Conservation (phyloP, 345 rosid species). For the Clausena lansium region DNA sequence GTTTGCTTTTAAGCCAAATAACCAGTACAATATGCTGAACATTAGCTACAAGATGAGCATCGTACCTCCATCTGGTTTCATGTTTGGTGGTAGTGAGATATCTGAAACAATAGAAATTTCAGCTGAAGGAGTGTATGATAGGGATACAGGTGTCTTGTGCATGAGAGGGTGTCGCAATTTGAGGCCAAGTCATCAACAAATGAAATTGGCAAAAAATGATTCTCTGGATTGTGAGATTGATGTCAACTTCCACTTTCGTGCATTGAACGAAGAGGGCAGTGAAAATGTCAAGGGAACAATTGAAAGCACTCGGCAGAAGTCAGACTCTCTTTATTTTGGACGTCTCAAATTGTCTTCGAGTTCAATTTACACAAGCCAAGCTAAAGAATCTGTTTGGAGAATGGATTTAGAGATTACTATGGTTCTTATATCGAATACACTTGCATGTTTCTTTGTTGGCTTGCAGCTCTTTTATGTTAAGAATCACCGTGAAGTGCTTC, state of each 20-base stretch:
- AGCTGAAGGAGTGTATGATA: conserved; percentile 77
- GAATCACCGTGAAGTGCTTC: conserved; percentile 64
- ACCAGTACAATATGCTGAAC: conserved; percentile 41
- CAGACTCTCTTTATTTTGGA: conserved; percentile 63
- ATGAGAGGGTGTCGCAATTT: conserved; percentile 76
- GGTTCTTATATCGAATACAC: conserved; percentile 71
- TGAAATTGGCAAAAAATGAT: conserved; percentile 17
- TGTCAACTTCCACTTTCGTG: conserved; percentile 54
- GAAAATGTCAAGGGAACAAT: conserved; percentile 63
- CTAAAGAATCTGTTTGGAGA: conserved; percentile 76
- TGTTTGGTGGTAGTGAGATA: conserved; percentile 19
- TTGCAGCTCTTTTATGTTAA: conserved; percentile 75
- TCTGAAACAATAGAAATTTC: conserved; percentile 42
- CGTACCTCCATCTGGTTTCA: conserved; percentile 17
- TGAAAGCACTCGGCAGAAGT: conserved; percentile 55
- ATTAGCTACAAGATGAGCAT: conserved; percentile 65
- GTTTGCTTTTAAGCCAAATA: conserved; percentile 22
- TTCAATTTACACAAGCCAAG: conserved; percentile 55
- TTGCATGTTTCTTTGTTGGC: conserved; percentile 66
- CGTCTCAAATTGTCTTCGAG: conserved; percentile 55
- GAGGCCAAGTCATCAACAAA: conserved; percentile 17
- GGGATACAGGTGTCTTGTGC: conserved; percentile 63
- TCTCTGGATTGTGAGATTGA: conserved; percentile 63
- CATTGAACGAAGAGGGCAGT: conserved; percentile 43
- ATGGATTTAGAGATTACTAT: conserved; percentile 83